Conservation (phyloP, 225 moss, liverwort and hornwort species). For the Takakia lepidozioides region DNA sequence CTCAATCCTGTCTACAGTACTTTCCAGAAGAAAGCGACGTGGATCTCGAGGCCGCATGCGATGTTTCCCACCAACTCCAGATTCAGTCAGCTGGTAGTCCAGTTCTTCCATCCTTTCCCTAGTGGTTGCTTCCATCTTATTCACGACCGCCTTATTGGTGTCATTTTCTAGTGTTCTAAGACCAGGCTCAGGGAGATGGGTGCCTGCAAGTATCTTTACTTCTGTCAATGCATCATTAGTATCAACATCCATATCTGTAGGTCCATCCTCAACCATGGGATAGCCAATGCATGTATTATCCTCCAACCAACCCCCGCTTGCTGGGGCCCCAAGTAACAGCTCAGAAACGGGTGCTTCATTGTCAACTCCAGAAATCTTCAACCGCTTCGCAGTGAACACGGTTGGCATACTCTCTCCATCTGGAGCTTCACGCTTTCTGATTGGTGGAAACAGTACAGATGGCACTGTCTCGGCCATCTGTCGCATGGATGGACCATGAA, state of each 20-base stretch:
- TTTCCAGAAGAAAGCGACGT: slow-evolving; percentile 55
- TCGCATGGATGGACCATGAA: slow-evolving; percentile 16
- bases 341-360: slow-evolving; percentile 23
- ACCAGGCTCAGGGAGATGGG: slow-evolving; percentile 15
- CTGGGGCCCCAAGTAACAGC: slow-evolving; percentile 38
- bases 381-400: slow-evolving; percentile 43
- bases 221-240: slow-evolving; percentile 6
- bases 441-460: slow-evolving; percentile 7
- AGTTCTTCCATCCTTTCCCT: slow-evolving; percentile 6
- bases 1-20: slow-evolving; percentile 27
- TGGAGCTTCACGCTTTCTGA: slow-evolving; percentile 39
- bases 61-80: slow-evolving; percentile 44
- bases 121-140: slow-evolving; percentile 5
- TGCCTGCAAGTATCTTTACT: background rate
- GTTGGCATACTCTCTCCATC: slow-evolving; percentile 23
- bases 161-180: slow-evolving; percentile 11
- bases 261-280: slow-evolving; percentile 30
- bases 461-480: slow-evolving; percentile 21
- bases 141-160: slow-evolving; percentile 10
- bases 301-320: slow-evolving; percentile 92
- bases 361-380: slow-evolving; percentile 29
- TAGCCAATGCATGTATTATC: slow-evolving; percentile 42
- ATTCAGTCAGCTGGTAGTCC: slow-evolving; percentile 13
- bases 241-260: slow-evolving; percentile 81
- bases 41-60: slow-evolving; percentile 95